These are phyloP conservation scores for Hanseniaspora thailandica DNA, from an alignment of 805 yeast species.

Conservation along the genomic window DNA sequence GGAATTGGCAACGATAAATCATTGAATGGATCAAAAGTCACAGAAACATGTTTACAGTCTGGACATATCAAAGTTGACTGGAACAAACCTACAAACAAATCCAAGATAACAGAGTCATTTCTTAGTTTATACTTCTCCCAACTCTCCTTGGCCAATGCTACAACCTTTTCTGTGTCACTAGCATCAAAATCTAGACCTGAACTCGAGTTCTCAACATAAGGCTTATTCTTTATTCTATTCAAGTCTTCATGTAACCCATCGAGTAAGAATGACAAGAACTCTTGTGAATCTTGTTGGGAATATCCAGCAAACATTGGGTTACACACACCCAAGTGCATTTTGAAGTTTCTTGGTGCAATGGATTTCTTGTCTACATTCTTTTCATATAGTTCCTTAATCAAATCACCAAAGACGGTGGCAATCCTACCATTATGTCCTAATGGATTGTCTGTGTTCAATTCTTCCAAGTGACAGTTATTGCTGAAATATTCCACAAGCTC, in stretches of 20 bases:
- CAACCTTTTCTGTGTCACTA: conserved; percentile 40
- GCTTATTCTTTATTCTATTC: conserved; percentile 70
- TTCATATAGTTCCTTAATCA: conserved; percentile 49
- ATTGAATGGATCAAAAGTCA: conserved; percentile 89
- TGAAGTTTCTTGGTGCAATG: conserved; percentile 64
- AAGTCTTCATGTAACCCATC: conserved; percentile 92
- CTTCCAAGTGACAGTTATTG: conserved; percentile 45
- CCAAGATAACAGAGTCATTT: conserved; percentile 75
- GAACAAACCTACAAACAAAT: conserved; percentile 80
- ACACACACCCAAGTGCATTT: conserved; percentile 62
- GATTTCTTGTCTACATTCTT: conserved; percentile 21
- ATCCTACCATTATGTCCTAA: conserved; percentile 75
- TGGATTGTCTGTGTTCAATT: conserved; percentile 67
- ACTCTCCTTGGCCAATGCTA: conserved; percentile 55
- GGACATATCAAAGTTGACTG: conserved; percentile 88
- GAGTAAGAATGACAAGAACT: conserved; percentile 73
- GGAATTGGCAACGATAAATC: conserved; percentile 87
- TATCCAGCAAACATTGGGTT: conserved; percentile 77
- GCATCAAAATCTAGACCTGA: conserved; percentile 47
- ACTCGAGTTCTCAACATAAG: conserved; percentile 83
- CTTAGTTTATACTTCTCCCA: conserved; percentile 72
- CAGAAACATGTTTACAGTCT: conserved; percentile 59
- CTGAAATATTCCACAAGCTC: conserved; percentile 69
- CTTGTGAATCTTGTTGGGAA: conserved; percentile 92
- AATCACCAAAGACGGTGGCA: conserved; percentile 60